Evolutionary conservation across 257 asterid species (phyloP), one percentile per base, ranked within the genome.

Genomic region (Solanum lignicaule): DNA sequence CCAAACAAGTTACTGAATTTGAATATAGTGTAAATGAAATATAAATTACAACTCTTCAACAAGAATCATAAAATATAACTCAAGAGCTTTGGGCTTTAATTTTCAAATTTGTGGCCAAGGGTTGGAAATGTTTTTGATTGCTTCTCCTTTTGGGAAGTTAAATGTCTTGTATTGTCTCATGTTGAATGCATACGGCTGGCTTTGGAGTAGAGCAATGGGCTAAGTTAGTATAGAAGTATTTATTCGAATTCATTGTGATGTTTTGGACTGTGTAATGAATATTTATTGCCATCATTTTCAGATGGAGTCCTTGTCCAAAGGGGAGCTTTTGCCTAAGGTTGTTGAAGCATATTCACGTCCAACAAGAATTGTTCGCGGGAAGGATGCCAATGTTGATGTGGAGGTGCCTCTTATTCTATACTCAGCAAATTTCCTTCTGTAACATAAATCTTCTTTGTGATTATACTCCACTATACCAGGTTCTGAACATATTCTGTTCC

Each of bases 311-410:
- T 90, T 97, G 88, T 95, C 94, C 75, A 91, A 91, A 88, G 95
- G 95, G 65, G 96, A 91, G 86, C 87, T 91, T 90, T 93, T 97
- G 83, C 92, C 98, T 55, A 94, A 91, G 92, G 91, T 97, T 85
- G 90, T 97, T 20, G 99, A 95, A 95, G 99, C 96, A 86, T 97
- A 97, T 93, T 97, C 98, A 92, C 98, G 99, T 74, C 99, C 99
- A 79, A 93, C 98, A 81, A 95, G 98, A 91, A 97, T 97, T 90
- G 97, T 95, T 78, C 98, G 98, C 31, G 98, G 98, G 78, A 95
- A 97, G 93, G 95, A 95, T 88, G 86, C 93, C 88, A 88, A 90
- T 79, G 92, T 92, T 88, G 91, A 92, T 89, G 83, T 88, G 86
- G 94, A 93, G 98, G 99, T 96, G 91, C 85, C 16, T 86, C 84